These are phyloP conservation scores for Filobasidium wieringae DNA, from an alignment of 768 basidiomycete species.

Conservation along the genomic window DNA sequence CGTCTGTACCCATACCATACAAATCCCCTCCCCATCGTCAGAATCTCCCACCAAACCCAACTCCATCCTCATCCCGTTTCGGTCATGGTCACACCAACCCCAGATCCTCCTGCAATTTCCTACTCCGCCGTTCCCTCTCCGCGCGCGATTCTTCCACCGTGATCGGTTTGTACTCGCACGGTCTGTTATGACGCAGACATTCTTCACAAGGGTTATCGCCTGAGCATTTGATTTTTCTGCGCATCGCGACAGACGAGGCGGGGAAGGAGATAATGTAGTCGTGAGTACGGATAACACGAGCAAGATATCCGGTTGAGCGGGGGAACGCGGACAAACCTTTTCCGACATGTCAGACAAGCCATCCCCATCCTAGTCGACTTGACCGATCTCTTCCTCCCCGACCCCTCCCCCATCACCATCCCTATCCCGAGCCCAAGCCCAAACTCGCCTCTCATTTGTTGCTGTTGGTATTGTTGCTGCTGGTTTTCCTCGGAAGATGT, in stretches of 20 bases:
- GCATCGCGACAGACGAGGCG: background rate
- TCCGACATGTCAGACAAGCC: conserved; percentile 6
- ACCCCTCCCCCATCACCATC: no score
- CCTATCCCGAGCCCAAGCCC: no score
- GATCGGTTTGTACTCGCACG: conserved; percentile 4
- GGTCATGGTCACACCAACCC: background rate
- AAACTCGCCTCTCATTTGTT: no score
- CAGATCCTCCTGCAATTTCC: background rate
- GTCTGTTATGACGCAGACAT: background rate
- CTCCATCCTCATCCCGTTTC: background rate
- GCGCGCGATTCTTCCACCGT: background rate
- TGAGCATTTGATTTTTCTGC: conserved; percentile 9
- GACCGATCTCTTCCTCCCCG: no score
- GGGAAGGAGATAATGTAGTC: background rate
- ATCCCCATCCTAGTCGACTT: conserved; percentile 9
- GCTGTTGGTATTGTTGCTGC: no score
- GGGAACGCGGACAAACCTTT: background rate
- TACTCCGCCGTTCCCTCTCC: background rate
- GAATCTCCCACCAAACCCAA: background rate
- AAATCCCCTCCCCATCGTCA: background rate
- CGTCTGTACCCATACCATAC: background rate
- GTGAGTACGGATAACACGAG: background rate
- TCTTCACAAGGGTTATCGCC: conserved; percentile 4
- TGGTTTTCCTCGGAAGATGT: no score
- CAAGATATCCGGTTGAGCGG: background rate